Evolutionary conservation across 257 asterid genomes (phyloP).

Genomic region (Thymus mandschuricus): DNA sequence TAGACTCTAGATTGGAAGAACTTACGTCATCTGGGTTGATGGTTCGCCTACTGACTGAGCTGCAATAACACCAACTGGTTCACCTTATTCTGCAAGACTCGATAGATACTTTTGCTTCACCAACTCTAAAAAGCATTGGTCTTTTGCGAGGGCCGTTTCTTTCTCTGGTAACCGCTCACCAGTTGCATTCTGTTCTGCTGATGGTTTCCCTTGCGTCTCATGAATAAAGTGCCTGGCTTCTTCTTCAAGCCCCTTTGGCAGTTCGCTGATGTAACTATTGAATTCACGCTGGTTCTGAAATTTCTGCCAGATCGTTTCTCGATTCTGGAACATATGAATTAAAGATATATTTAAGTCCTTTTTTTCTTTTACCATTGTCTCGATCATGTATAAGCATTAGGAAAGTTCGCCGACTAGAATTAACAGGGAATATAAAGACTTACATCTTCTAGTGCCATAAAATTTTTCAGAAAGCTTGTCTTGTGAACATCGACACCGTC

Average conservation of each 20-base stretch:
- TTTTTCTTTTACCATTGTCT: constrained; percentile 11
- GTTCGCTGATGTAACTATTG: constrained; percentile 61
- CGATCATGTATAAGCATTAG: constrained; percentile 23
- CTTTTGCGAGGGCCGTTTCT: constrained; percentile 35
- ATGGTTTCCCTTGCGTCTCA: constrained; percentile 28
- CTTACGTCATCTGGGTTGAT: constrained; percentile 99
- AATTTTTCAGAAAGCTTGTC: constrained; percentile 86
- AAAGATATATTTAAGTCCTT: background rate
- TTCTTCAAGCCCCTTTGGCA: constrained; percentile 79
- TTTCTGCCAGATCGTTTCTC: constrained; percentile 64
- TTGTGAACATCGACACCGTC: constrained; percentile 92
- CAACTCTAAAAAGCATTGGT: constrained; percentile 58
- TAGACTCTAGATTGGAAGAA: constrained; percentile 6
- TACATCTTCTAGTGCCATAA: constrained; percentile 80
- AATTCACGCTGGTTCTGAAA: constrained; percentile 50
- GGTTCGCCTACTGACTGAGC: constrained; percentile 99
- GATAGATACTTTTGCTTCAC: constrained; percentile 82
- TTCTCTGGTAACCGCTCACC: constrained; percentile 31
- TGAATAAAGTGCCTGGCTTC: constrained; percentile 51
- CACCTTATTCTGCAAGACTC: constrained; percentile 89
- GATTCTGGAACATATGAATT: constrained; percentile 61
- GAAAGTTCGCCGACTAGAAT: constrained; percentile 1
- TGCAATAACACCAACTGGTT: constrained; percentile 97
- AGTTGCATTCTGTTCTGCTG: constrained; percentile 28
- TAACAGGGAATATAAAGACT: constrained; percentile 38